These are phyloP conservation scores for Pseudogymnoascus sp. DNA, from an alignment of 2,329 filamentous ascomycete genomes.

Conservation along the genomic window DNA sequence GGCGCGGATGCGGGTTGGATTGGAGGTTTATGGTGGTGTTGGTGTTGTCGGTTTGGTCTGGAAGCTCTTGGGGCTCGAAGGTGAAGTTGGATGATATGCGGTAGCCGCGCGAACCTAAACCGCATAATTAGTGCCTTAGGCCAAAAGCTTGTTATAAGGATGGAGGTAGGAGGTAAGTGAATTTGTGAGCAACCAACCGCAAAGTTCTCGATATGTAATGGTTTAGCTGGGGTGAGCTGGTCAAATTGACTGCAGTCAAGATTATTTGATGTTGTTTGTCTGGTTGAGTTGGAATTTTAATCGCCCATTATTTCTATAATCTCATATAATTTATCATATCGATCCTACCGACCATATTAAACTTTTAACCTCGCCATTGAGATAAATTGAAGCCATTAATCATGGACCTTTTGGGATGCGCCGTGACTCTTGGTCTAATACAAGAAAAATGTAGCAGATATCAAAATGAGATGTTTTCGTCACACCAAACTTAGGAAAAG, in stretches of 20 bases:
- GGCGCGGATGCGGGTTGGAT: not conserved
- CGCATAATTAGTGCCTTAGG: constrained; percentile 1
- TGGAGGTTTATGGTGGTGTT: not conserved
- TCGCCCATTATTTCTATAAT: not conserved
- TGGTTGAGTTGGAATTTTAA: too few relatives aligned
- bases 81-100: constrained; percentile 5
- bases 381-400: not conserved
- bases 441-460: not conserved
- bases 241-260: too few relatives aligned
- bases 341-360: not conserved
- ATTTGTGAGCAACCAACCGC: not conserved
- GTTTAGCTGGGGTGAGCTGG: too few relatives aligned
- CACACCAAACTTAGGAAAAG: not conserved
- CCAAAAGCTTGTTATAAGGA: not conserved
- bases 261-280: too few relatives aligned
- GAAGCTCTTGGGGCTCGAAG: not conserved
- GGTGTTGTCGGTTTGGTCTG: not conserved
- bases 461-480: not conserved
- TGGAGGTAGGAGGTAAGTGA: not conserved
- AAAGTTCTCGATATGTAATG: not conserved
- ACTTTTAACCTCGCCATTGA: not conserved
- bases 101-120: not conserved
- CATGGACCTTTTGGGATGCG: not conserved
- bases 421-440: not conserved
- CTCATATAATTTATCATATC: not conserved